Evolutionary conservation across 352 stramenopile species (phyloP), one percentile per base, ranked within the genome.

Genomic region (Globisporangium uncinulatum): DNA sequence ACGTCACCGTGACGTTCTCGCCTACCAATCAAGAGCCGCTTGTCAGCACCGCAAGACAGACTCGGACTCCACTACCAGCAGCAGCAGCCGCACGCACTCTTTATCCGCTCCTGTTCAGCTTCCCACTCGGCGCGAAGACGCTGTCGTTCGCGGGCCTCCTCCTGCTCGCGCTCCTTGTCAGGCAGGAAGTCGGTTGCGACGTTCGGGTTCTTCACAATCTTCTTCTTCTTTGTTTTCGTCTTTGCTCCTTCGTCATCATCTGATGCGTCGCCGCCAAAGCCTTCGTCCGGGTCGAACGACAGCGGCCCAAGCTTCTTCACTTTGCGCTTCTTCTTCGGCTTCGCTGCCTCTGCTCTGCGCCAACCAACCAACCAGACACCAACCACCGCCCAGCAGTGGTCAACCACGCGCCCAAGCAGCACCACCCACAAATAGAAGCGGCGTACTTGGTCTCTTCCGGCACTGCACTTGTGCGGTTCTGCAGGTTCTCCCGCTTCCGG

Each of bases 141-240:
- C 56, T 93, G 72, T 29, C 89, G 80, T 69, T 97, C 81, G 32
- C 66, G 54, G 56, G 85, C 74, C 42, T 87, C 73, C 44, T 92
- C 75, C 37, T 83, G 78, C 57, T 99, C 94, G 15, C 94, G 79
- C 11, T 97, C 75, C 57, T 89, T 88, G 67, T 99, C 96, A 0
- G 96, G 94, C 39, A 99, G 68, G 64, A 99, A 99, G 48, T 87
- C 86, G 3, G 96, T 99, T 39, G 97, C 85, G 3, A 98, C 92
- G 14, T 87, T 80, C 9, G 96, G 96, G 68, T 98, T 95, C 63
- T 97, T 98, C 29, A 93, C 88, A 45, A 66, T 79, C 56, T 90
- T 95, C 56, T 75, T 80, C 17, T 45, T 51, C 32, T 34, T 66
- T 36, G n/a, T 53, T 44, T 56, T 61, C 1, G 6, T 50, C 55